Evolutionary conservation across 2,329 filamentous ascomycete species (phyloP).

Genomic region (Corinectria fuckeliana): DNA sequence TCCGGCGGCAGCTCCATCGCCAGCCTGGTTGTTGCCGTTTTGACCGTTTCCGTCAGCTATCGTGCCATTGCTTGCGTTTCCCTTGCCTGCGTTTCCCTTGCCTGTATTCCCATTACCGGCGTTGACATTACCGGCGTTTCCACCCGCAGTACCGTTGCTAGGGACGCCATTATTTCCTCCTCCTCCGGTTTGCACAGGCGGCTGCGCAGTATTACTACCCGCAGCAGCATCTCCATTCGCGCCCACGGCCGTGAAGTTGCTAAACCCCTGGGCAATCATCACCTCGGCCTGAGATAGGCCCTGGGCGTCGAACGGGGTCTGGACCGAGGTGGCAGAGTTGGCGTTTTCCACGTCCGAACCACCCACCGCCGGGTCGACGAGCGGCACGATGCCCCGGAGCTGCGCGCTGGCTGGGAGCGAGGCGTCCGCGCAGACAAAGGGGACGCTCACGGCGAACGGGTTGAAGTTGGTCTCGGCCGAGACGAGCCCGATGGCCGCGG

Average conservation of each 20-base stretch:
- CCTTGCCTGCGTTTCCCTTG: too few relatives aligned
- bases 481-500: constrained; percentile 67
- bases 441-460: constrained; percentile 65
- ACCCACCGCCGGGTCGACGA: constrained; percentile 69
- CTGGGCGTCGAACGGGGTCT: constrained; percentile 61
- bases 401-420: constrained; percentile 64
- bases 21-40: constrained; percentile 22
- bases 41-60: not conserved
- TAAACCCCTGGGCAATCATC: constrained; percentile 66
- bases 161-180: not conserved
- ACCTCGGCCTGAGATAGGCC: constrained; percentile 72
- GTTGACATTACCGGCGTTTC: constrained; percentile 18
- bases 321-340: constrained; percentile 60
- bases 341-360: constrained; percentile 65
- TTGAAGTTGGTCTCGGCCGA: constrained; percentile 78
- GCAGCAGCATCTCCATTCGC: constrained; percentile 34
- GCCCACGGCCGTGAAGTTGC: constrained; percentile 60
- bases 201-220: not conserved
- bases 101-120: constrained; percentile 22
- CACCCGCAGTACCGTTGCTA: not conserved
- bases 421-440: constrained; percentile 69
- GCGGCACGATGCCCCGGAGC: constrained; percentile 70
- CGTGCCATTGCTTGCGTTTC: not conserved
- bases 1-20: constrained; percentile 28
- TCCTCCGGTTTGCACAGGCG: not conserved